These are phyloP conservation scores for Fusarium subtropicale DNA, from an alignment of 2,329 filamentous ascomycete genomes.

Conservation along the genomic window DNA sequence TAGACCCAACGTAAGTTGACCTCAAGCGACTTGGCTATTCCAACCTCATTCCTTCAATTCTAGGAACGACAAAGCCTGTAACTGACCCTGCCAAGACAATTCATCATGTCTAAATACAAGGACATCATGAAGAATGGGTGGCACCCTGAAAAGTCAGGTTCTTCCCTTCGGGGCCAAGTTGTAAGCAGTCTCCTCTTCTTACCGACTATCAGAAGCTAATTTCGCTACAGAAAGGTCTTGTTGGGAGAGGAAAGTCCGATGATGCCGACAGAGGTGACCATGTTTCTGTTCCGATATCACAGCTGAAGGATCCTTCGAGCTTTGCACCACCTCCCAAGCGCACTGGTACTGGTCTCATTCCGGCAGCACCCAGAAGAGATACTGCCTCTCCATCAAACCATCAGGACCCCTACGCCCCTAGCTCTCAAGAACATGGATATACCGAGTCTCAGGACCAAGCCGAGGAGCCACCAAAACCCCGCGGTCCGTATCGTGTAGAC, in stretches of 20 bases:
- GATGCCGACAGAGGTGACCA: slow-evolving; percentile 49
- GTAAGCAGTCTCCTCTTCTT: slow-evolving; percentile 52
- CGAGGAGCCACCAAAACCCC: slow-evolving; percentile 58
- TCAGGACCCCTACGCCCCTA: slow-evolving; percentile 46
- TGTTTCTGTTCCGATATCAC: slow-evolving; percentile 70
- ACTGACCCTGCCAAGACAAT: background rate
- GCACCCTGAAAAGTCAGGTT: slow-evolving; percentile 60
- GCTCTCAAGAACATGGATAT: slow-evolving; percentile 25
- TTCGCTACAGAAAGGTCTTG: slow-evolving; percentile 57
- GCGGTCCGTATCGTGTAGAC: slow-evolving; percentile 75
- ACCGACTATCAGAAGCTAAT: slow-evolving; percentile 8
- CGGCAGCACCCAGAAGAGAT: slow-evolving; percentile 45
- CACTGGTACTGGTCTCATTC: slow-evolving; percentile 52
- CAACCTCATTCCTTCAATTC: slow-evolving; percentile 7
- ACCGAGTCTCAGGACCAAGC: slow-evolving; percentile 26
- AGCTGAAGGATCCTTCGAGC: slow-evolving; percentile 78
- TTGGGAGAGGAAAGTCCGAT: slow-evolving; percentile 56
- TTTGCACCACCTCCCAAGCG: slow-evolving; percentile 86
- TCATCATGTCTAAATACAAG: slow-evolving; percentile 60
- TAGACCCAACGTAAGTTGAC: slow-evolving; percentile 24
- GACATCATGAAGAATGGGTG: slow-evolving; percentile 64
- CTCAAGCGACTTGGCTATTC: slow-evolving; percentile 11
- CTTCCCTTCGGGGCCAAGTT: slow-evolving; percentile 55
- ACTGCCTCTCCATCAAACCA: slow-evolving; percentile 51
- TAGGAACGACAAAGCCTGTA: background rate